Conservation (phyloP, 768 basidiomycete genomes). For the Megacollybia marginata region DNA sequence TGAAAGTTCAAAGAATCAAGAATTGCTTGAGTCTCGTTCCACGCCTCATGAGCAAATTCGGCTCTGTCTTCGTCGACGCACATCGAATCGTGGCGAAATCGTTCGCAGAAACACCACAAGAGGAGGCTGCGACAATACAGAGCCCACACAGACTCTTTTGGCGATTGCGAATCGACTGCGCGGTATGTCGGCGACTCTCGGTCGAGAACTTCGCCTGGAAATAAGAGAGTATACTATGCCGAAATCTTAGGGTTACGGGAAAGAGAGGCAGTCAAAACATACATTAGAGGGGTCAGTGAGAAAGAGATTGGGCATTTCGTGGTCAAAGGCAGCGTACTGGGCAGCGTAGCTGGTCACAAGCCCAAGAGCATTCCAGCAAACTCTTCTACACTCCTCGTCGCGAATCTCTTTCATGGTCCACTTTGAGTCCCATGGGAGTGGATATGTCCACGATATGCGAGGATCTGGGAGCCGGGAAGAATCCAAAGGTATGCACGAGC, state of each 20-base stretch:
- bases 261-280: conserved; percentile 16
- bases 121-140: conserved; percentile 78
- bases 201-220: conserved; percentile 67
- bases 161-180: conserved; percentile 38
- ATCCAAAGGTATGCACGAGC: conserved; percentile 38
- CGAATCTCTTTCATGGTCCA: conserved; percentile 52
- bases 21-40: conserved; percentile 56
- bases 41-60: conserved; percentile 47
- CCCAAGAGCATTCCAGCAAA: conserved; percentile 70
- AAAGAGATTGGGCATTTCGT: conserved; percentile 47
- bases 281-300: conserved; percentile 66
- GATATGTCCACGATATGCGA: conserved; percentile 38
- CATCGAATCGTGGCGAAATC: conserved; percentile 31
- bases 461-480: conserved; percentile 27
- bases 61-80: background rate
- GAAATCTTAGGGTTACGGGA: conserved; percentile 6
- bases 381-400: conserved; percentile 62
- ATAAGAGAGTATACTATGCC: conserved; percentile 52
- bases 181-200: conserved; percentile 31
- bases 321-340: conserved; percentile 62
- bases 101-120: conserved; percentile 66
- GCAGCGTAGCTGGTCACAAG: conserved; percentile 63
- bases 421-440: conserved; percentile 52
- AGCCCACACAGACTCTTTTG: conserved; percentile 78
- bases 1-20: conserved; percentile 64